Evolutionary conservation across 75 land plant species (phyloP), one percentile per base, ranked within the genome.

Genomic region (Sequoia sempervirens): DNA sequence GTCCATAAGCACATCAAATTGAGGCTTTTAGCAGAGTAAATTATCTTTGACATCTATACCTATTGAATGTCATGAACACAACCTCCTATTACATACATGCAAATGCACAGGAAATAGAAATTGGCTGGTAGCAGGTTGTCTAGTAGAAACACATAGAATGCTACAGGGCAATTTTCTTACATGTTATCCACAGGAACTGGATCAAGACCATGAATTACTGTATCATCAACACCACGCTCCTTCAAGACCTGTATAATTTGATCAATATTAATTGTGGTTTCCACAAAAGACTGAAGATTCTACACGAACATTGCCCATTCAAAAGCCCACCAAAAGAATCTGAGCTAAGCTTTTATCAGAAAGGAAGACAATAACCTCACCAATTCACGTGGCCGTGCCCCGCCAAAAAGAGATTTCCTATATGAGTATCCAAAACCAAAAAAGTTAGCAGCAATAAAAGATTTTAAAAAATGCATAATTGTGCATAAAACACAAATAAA

Each of bases 381-480:
- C 91, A 94, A 73, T 87, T 97, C 99, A n/a, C 98, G 90, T 61
- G 99, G 99, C 28, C 97, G 98, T 84, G 98, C 99, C 82, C 96
- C 99, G 69, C 98, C 96, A 92, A 97, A 95, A 74, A 97, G 83
- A 52, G 90, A 61, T 50, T 86, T 83, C 91, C 99, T 96, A 89
- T 87, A 91, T 10, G 20, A 82, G 54, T 12, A 7, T 83, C 41
- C 10, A 73, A 68, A 68, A 2, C 2, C n/a, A 10, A 78, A 41
- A 45, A 13, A 41, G 45, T 78, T 43, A 8, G 47, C 80, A 45
- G 20, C 10, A 10, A 26, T 43, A 75, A 38, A 40, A n/a, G 47
- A 8, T 36, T 13, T 20, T 15, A 9, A 75, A 74, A 74, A 41
- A 20, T 37, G 18, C 3, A 73, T 73, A 36, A 34, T 36, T 56